These are phyloP conservation scores for Castanea mollissima DNA, from an alignment of 306 rosid species.

Conservation along the genomic window DNA sequence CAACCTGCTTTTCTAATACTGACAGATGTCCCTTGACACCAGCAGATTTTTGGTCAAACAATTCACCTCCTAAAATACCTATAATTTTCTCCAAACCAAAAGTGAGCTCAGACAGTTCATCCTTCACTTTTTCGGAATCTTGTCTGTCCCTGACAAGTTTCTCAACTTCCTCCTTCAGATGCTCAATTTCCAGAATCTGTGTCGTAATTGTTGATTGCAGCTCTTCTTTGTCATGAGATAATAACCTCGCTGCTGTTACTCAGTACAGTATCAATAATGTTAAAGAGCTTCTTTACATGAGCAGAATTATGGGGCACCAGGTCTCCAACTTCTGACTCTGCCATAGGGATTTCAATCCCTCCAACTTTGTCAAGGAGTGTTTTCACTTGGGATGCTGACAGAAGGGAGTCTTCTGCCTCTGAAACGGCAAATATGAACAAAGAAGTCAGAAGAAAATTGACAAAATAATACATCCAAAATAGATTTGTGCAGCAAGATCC, in stretches of 20 bases:
- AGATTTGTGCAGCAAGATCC: constrained; percentile 15
- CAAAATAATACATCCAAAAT: constrained; percentile 26
- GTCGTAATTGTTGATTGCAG: constrained; percentile 50
- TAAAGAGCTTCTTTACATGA: constrained; percentile 64
- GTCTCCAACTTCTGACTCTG: constrained; percentile 44
- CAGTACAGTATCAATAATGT: constrained; percentile 49
- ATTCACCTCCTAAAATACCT: constrained; percentile 48
- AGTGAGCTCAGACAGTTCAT: constrained; percentile 55
- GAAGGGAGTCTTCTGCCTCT: constrained; percentile 52
- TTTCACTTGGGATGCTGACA: constrained; percentile 65
- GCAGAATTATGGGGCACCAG: constrained; percentile 41
- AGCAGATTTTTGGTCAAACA: constrained; percentile 47
- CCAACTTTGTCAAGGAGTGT: constrained; percentile 60
- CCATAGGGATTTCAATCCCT: constrained; percentile 39
- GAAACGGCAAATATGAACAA: constrained; percentile 35
- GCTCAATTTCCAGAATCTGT: constrained; percentile 55
- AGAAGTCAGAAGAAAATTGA: constrained; percentile 30
- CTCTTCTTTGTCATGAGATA: constrained; percentile 61
- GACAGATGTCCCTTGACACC: constrained; percentile 56
- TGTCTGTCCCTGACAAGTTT: constrained; percentile 40
- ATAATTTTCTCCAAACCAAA: constrained; percentile 57
- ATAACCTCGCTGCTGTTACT: constrained; percentile 45
- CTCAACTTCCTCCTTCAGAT: constrained; percentile 62
- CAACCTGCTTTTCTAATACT: constrained; percentile 56
- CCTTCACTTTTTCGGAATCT: constrained; percentile 53